Conservation (phyloP, 495 filamentous ascomycete species). For the Schizothecium vesticola region DNA sequence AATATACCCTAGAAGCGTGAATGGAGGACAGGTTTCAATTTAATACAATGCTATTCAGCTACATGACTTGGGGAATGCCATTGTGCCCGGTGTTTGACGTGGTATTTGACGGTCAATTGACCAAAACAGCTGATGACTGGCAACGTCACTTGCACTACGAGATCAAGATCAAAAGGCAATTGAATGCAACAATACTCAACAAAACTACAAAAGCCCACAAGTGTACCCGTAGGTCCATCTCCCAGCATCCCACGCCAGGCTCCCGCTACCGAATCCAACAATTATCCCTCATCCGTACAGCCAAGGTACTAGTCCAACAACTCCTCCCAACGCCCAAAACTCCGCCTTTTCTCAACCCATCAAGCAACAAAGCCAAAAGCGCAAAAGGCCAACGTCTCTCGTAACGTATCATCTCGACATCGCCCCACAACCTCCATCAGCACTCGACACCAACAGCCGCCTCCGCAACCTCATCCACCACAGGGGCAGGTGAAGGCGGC, state of each 20-base stretch:
- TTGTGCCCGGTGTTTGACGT: background rate
- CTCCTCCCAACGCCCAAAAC: background rate
- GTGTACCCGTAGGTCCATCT: background rate
- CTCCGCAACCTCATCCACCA: constrained; percentile 1
- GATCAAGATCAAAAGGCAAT: background rate
- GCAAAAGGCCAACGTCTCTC: background rate
- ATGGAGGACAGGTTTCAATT: background rate
- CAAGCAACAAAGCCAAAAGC: background rate
- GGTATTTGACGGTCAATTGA: background rate
- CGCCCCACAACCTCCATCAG: constrained; percentile 2
- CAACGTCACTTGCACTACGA: background rate
- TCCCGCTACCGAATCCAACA: background rate
- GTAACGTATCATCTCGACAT: background rate
- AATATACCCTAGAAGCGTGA: background rate
- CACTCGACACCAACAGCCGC: background rate
- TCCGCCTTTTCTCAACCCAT: background rate
- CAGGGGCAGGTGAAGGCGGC: constrained; percentile 20
- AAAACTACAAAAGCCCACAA: background rate
- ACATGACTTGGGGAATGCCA: background rate
- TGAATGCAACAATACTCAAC: background rate
- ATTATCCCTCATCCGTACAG: background rate
- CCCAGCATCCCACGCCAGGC: background rate
- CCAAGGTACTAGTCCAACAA: background rate
- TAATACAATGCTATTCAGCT: background rate
- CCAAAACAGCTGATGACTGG: background rate